phyloP scores from a whole-genome alignment of 1,284 basidiomycete species.

The Xanthoconium separans region DNA sequence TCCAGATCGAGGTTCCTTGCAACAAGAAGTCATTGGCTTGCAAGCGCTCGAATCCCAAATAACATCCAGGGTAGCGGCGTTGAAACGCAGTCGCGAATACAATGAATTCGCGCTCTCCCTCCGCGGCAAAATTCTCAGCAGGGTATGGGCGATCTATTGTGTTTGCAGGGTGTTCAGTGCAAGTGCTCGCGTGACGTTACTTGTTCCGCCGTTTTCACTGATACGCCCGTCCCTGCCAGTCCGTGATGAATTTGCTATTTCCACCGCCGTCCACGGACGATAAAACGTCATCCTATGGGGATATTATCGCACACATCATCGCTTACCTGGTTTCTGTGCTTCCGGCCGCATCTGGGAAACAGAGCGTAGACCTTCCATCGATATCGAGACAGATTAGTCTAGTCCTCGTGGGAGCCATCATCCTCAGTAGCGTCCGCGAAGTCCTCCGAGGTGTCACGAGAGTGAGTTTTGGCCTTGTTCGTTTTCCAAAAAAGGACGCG shows the following conservation, averaged over 20 bases:
- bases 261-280: slow-evolving; percentile 41
- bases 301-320: slow-evolving; percentile 59
- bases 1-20: slow-evolving; percentile 27
- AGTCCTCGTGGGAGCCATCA: slow-evolving; percentile 67
- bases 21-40: slow-evolving; percentile 62
- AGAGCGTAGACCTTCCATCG: slow-evolving; percentile 39
- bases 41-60: slow-evolving; percentile 70
- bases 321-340: slow-evolving; percentile 51
- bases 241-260: slow-evolving; percentile 54
- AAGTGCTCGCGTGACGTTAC: slow-evolving; percentile 32
- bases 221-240: slow-evolving; percentile 39
- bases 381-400: slow-evolving; percentile 69
- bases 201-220: slow-evolving; percentile 8
- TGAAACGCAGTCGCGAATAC: slow-evolving; percentile 49
- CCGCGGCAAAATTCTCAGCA: slow-evolving; percentile 49
- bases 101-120: slow-evolving; percentile 55
- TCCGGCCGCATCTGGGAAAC: slow-evolving; percentile 27
- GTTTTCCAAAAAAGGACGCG: not conserved
- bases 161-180: slow-evolving; percentile 62
- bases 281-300: slow-evolving; percentile 46
- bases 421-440: slow-evolving; percentile 64
- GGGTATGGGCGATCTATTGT: slow-evolving; percentile 67
- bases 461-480: slow-evolving; percentile 37
- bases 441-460: slow-evolving; percentile 65
- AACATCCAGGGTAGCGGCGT: slow-evolving; percentile 51